Base-by-base conservation (phyloP, 768 basidiomycete species). In the Hypsizygus marmoreus region DNA sequence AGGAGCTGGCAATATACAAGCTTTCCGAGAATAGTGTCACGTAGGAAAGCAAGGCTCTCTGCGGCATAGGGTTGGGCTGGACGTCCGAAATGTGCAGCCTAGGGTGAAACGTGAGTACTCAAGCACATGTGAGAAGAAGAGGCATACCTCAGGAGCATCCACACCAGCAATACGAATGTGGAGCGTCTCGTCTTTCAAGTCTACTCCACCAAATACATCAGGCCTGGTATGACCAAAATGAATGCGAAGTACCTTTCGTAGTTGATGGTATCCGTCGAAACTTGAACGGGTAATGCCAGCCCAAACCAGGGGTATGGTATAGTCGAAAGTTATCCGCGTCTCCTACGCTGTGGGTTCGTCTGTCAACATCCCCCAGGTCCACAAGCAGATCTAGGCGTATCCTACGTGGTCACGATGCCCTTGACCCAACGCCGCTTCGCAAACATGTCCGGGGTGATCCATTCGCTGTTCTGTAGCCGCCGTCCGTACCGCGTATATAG, bases 271-370 rank as follows among this genome's bases (percentile, higher is more conserved):
- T 69, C 11, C 64, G 60, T 45, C 88, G 76, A 39, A 90, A 73
- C 53, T 84, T 88, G 50, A 90, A 50, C 0, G 87, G 90, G 75
- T 81, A 88, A 37, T 74, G 70, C 73, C 84, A 91, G 25, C 89
- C 86, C 20, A 89, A 60, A 0, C 78, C 74, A 0, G 95, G 94
- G 0, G 84, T 93, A 59, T 98, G 95, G 55, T 83, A 97, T 23
- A 98, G 61, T 20, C 88, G 72, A 63, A 95, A 94, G 59, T 91
- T 91, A 65, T 97, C 95, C 10, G 78, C 83, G 57, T 94, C 91
- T 3, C 88, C 88, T 40, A 92, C 91, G 50, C 89, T 91, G 22
- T 39, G 31, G 31, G 30, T 34, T 34, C 12, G 31, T 28, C 24
- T 17, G 40, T 49, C 40, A 45, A 32, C 30, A 12, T 23, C 23